A percentile compares a stretch with the other conserved stretches of the same genome.
Conservation (phyloP, 164 flowering plant species). For the Magnolia changhungtana region DNA sequence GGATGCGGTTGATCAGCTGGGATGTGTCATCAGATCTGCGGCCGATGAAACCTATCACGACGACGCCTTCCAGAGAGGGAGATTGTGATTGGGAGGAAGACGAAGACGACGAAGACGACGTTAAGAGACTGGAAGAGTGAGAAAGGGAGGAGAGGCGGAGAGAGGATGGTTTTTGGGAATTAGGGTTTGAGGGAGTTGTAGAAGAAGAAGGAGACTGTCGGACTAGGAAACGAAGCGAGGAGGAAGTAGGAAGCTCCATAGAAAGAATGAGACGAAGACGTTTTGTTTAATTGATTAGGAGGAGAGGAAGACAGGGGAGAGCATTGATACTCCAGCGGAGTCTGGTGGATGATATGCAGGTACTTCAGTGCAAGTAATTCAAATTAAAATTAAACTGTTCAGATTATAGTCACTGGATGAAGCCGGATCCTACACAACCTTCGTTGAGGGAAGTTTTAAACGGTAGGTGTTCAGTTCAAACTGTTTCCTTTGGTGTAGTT, state of each 20-base stretch:
- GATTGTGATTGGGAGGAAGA: constrained; percentile 22
- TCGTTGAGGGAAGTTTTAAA: too few relatives aligned
- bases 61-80: constrained; percentile 42
- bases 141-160: constrained; percentile 7
- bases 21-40: constrained; percentile 40
- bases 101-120: constrained; percentile 25
- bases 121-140: constrained; percentile 19
- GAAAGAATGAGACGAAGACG: neutral
- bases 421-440: too few relatives aligned
- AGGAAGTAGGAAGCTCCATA: constrained; percentile 6
- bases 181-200: constrained; percentile 2
- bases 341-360: too few relatives aligned
- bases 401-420: too few relatives aligned
- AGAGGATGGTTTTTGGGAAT: neutral
- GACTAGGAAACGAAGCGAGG: constrained; percentile 6
- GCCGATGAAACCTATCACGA: constrained; percentile 78
- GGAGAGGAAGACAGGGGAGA: neutral
- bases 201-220: constrained; percentile 6
- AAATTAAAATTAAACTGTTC: too few relatives aligned
- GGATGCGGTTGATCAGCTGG: constrained; percentile 59
- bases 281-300: neutral
- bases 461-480: too few relatives aligned
- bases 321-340: too few relatives aligned
- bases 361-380: too few relatives aligned
- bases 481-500: too few relatives aligned